Conservation (phyloP, 148 eudicot genomes). For the Tetragonia tetragonoides region DNA sequence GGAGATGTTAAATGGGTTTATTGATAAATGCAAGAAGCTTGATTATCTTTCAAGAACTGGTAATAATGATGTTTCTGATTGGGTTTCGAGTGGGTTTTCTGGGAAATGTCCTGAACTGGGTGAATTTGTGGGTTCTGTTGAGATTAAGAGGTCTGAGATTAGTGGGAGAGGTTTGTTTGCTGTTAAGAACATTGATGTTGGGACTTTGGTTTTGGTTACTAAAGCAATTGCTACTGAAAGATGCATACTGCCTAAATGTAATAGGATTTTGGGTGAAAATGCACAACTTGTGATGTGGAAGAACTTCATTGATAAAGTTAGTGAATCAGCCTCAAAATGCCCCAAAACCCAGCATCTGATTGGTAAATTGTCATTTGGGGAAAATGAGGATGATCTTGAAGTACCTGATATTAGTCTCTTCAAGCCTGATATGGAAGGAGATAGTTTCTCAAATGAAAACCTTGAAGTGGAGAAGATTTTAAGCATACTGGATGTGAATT, state of each 20-base stretch:
- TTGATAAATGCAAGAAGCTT: slow-evolving; percentile 65
- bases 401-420: slow-evolving; percentile 54
- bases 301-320: slow-evolving; percentile 68
- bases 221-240: slow-evolving; percentile 83
- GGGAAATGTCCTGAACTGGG: slow-evolving; percentile 66
- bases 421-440: slow-evolving; percentile 44
- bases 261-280: slow-evolving; percentile 40
- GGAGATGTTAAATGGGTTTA: slow-evolving; percentile 52
- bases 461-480: slow-evolving; percentile 45
- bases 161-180: slow-evolving; percentile 85
- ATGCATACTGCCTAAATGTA: slow-evolving; percentile 57
- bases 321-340: slow-evolving; percentile 51
- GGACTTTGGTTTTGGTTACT: slow-evolving; percentile 61
- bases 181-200: slow-evolving; percentile 64
- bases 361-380: slow-evolving; percentile 56
- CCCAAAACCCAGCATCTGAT: slow-evolving; percentile 44
- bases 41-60: slow-evolving; percentile 65
- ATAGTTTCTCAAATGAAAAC: neutral
- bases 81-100: slow-evolving; percentile 53
- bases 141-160: slow-evolving; percentile 71
- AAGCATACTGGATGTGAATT: slow-evolving; percentile 76
- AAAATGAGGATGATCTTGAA: slow-evolving; percentile 55
- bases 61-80: slow-evolving; percentile 69
- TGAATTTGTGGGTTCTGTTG: slow-evolving; percentile 72
- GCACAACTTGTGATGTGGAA: slow-evolving; percentile 74